These are phyloP conservation scores for Lepiota subincarnata DNA, from an alignment of 768 basidiomycete species.

Conservation along the genomic window DNA sequence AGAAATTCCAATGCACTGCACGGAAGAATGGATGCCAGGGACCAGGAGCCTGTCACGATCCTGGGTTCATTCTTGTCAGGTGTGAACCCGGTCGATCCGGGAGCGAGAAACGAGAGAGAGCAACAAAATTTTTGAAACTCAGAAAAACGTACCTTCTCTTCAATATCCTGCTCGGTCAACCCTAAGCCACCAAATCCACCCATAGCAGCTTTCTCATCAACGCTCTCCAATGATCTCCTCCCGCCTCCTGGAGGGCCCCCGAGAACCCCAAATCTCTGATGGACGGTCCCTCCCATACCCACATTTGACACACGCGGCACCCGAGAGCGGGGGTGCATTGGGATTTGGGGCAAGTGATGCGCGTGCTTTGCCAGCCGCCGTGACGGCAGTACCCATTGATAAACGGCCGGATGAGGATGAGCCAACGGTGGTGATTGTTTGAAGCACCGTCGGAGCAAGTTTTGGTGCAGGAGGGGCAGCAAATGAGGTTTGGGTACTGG, in stretches of 20 bases:
- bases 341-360: constrained; percentile 34
- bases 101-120: no score
- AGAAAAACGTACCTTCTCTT: constrained; percentile 51
- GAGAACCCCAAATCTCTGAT: constrained; percentile 35
- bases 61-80: no score
- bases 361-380: constrained; percentile 25
- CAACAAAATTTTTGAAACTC: no score
- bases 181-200: constrained; percentile 33
- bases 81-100: no score
- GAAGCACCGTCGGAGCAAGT: constrained; percentile 44
- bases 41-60: no score
- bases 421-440: constrained; percentile 33
- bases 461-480: constrained; percentile 50
- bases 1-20: no score
- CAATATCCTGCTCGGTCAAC: constrained; percentile 68
- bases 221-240: constrained; percentile 26
- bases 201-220: constrained; percentile 27
- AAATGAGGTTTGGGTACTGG: constrained; percentile 59
- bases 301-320: no score
- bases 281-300: no score
- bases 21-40: no score
- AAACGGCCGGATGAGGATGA: constrained; percentile 19
- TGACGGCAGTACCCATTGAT: no score
- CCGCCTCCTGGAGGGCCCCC: no score
- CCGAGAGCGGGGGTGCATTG: no score